Evolutionary conservation across 495 filamentous ascomycete species (phyloP).

Genomic region (Talaromyces adpressus): DNA sequence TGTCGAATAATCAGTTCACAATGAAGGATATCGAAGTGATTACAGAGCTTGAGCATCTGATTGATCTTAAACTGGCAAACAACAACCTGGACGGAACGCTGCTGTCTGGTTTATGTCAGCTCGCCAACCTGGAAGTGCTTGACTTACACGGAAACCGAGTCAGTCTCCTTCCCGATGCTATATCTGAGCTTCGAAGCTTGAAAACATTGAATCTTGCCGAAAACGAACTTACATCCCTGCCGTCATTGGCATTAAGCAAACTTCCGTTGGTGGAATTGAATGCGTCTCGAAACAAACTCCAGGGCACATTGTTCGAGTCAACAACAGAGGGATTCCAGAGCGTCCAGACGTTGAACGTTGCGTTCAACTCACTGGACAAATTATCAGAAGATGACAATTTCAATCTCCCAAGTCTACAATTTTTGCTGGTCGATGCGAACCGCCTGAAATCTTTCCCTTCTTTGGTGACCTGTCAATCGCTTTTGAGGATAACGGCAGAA

Average conservation of each 20-base stretch:
- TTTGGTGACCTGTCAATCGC: slow-evolving; percentile 60
- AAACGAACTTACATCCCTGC: slow-evolving; percentile 64
- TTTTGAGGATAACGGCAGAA: slow-evolving; percentile 67
- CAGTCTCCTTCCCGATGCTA: slow-evolving; percentile 60
- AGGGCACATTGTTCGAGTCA: slow-evolving; percentile 60
- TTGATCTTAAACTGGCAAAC: slow-evolving; percentile 74
- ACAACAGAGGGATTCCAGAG: slow-evolving; percentile 48
- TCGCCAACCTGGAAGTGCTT: slow-evolving; percentile 66
- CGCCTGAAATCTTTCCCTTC: slow-evolving; percentile 64
- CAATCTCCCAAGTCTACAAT: slow-evolving; percentile 63
- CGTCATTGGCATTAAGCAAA: slow-evolving; percentile 56
- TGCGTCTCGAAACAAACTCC: slow-evolving; percentile 72
- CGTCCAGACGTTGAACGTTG: slow-evolving; percentile 69
- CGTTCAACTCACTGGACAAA: slow-evolving; percentile 61
- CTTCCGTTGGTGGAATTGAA: slow-evolving; percentile 68
- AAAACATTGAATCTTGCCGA: slow-evolving; percentile 69
- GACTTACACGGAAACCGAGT: slow-evolving; percentile 79
- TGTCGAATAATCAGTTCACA: slow-evolving; percentile 74
- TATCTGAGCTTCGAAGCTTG: slow-evolving; percentile 57
- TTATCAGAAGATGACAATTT: slow-evolving; percentile 45
- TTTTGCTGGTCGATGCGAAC: slow-evolving; percentile 69
- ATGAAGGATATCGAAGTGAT: slow-evolving; percentile 67
- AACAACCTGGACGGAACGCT: slow-evolving; percentile 67
- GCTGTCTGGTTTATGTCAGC: slow-evolving; percentile 43
- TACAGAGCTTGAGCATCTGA: slow-evolving; percentile 57